Base-by-base conservation (phyloP, 441 rosid species). In the Adansonia gregorii region DNA sequence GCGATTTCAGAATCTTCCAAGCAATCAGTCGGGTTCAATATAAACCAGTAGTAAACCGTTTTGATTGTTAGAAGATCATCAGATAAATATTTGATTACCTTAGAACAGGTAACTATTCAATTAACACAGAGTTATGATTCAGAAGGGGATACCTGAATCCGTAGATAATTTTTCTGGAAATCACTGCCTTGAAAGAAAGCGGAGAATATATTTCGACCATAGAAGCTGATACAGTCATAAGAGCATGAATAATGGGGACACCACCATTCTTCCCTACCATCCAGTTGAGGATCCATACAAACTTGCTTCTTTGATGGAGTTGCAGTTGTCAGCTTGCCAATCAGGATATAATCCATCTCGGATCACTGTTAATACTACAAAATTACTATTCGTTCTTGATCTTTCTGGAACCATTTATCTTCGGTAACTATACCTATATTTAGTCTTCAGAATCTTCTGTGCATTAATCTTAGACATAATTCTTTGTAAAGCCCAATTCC, bases 121-220 rank as follows among this genome's bases (percentile, higher is more conserved):
- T 31, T 31, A 31, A 31, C 3, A 31, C 3, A 31, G 35, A 31
- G 35, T 31, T 31, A 31, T 31, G 35, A 43, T 49, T 49, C 2
- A 0, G n/a, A 8, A 54, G 19, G 15, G 6, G 10, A 3, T 73
- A 73, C 73, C 81, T 73, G 77, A 59, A 78, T 66, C 35, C 81
- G n/a, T 10, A 73, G 73, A 73, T 78, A 66, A 43, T 78, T 73
- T 31, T 65, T 27, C 8, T 10, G 2, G 7, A 46, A 35, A 66
- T 24, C 19, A 27, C 76, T 19, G 72, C 45, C 72, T 65, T 2
- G 73, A 51, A 78, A 73, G 59, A 43, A 72, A 52, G 6, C 55
- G 52, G 80, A 78, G 19, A 63, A 58, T 56, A 73, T 7, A 73
- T 66, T 15, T 78, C 67, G 24, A 73, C 73, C 59, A 72, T 78